phyloP scores from a whole-genome alignment of 2,329 filamentous ascomycete genomes.

The Paracoccidioides brasiliensis region DNA sequence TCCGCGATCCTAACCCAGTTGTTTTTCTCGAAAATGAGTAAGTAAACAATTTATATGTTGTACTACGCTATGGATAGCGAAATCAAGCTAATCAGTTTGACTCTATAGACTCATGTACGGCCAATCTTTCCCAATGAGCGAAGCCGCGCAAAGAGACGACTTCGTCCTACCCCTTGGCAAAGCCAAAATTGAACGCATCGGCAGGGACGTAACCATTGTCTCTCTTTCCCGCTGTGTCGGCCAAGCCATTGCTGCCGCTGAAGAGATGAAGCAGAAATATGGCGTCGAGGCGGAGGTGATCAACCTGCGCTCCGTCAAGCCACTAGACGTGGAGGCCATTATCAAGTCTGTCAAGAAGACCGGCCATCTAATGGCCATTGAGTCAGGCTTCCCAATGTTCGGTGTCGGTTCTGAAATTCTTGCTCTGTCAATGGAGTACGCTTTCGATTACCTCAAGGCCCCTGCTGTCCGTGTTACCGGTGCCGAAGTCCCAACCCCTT shows the following conservation, averaged over 20 bases:
- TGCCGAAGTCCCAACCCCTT: slow-evolving; percentile 93
- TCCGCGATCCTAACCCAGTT: slow-evolving; percentile 95
- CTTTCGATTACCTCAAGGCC: slow-evolving; percentile 91
- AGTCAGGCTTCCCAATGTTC: slow-evolving; percentile 92
- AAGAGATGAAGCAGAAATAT: slow-evolving; percentile 90
- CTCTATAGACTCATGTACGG: slow-evolving; percentile 62
- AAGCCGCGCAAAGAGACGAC: slow-evolving; percentile 87
- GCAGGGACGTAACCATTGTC: slow-evolving; percentile 93
- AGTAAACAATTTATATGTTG: slow-evolving; percentile 12
- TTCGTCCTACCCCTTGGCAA: slow-evolving; percentile 97
- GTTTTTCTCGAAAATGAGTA: slow-evolving; percentile 77
- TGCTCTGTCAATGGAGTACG: slow-evolving; percentile 92
- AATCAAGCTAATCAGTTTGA: slow-evolving; percentile 15
- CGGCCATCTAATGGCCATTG: slow-evolving; percentile 74
- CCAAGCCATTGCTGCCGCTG: slow-evolving; percentile 75
- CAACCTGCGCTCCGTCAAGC: slow-evolving; percentile 96
- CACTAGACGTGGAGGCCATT: slow-evolving; percentile 87
- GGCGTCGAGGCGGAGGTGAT: slow-evolving; percentile 92
- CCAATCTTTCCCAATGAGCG: slow-evolving; percentile 91
- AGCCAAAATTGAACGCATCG: slow-evolving; percentile 93
- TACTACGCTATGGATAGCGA: background rate
- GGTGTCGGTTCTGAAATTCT: slow-evolving; percentile 88
- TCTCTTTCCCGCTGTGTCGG: slow-evolving; percentile 91
- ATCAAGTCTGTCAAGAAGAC: slow-evolving; percentile 99
- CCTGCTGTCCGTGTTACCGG: slow-evolving; percentile 90